Percentiles rank a stretch among this genome's conserved stretches.
Evolutionary conservation across 2,329 filamentous ascomycete genomes (phyloP).

Genomic region (Aspergillus aculeatinus): DNA sequence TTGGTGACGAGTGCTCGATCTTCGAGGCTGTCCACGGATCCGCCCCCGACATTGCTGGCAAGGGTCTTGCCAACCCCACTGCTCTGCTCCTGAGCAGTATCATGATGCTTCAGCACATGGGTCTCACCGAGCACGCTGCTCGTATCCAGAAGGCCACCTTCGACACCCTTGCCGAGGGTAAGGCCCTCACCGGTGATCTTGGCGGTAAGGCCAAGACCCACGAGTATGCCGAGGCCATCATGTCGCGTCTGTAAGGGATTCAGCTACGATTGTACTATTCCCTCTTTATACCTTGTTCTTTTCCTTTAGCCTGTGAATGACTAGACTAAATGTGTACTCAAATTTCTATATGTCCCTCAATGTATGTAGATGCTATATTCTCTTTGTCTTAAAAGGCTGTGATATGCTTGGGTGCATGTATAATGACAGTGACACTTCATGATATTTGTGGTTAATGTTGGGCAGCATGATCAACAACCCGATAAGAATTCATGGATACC

Average conservation of each 20-base stretch:
- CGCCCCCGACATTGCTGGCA: constrained; percentile 92
- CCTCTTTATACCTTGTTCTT: constrained; percentile 27
- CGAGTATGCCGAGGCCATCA: constrained; percentile 92
- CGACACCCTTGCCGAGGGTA: constrained; percentile 91
- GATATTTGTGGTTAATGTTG: neutral
- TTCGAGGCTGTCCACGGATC: constrained; percentile 99
- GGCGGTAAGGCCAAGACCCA: constrained; percentile 94
- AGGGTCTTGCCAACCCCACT: constrained; percentile 95
- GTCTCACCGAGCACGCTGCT: constrained; percentile 76
- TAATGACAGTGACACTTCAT: neutral
- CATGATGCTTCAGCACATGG: constrained; percentile 99
- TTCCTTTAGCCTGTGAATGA: constrained; percentile 36
- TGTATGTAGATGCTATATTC: constrained; percentile 30
- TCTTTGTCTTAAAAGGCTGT: neutral
- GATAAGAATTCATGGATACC: neutral
- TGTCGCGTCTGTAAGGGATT: constrained; percentile 57
- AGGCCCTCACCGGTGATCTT: constrained; percentile 90
- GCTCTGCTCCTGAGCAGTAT: constrained; percentile 92
- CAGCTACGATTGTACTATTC: constrained; percentile 38
- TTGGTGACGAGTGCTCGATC: constrained; percentile 98
- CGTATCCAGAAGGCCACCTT: constrained; percentile 95
- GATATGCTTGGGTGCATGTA: neutral
- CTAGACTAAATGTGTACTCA: constrained; percentile 37
- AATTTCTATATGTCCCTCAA: constrained; percentile 36
- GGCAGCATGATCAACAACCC: neutral